Evolutionary conservation across 2,329 filamentous ascomycete genomes (phyloP).

Genomic region (Rhynchosporium graminicola): DNA sequence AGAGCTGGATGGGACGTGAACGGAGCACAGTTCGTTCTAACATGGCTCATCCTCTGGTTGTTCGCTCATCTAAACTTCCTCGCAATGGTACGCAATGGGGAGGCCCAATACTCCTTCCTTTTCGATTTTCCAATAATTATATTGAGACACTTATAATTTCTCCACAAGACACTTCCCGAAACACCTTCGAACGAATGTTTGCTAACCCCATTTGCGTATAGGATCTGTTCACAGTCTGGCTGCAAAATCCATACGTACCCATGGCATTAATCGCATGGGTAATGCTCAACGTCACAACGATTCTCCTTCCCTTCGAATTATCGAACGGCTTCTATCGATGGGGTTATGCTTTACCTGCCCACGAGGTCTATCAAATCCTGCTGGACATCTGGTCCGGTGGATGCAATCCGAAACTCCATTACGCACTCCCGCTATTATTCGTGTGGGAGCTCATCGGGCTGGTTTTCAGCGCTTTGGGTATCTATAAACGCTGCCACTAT

Average conservation of each 20-base stretch:
- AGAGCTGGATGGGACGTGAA: constrained; percentile 45
- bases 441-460: constrained; percentile 41
- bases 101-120: too few relatives aligned
- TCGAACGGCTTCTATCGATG: constrained; percentile 60
- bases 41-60: constrained; percentile 61
- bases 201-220: too few relatives aligned
- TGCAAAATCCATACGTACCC: constrained; percentile 44
- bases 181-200: too few relatives aligned
- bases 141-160: too few relatives aligned
- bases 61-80: constrained; percentile 54
- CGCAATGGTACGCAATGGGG: constrained; percentile 34
- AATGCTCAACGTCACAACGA: constrained; percentile 62
- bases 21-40: constrained; percentile 59
- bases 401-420: constrained; percentile 44
- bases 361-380: constrained; percentile 52
- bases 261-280: constrained; percentile 58
- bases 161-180: too few relatives aligned
- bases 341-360: constrained; percentile 65
- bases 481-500: constrained; percentile 40
- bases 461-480: constrained; percentile 34
- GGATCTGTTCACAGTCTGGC: constrained; percentile 42
- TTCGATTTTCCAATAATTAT: too few relatives aligned
- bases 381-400: constrained; percentile 47
- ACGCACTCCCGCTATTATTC: constrained; percentile 47
- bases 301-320: constrained; percentile 61